phyloP scores from a whole-genome alignment of 1,284 basidiomycete genomes.

The Ceratobasidium sp. region DNA sequence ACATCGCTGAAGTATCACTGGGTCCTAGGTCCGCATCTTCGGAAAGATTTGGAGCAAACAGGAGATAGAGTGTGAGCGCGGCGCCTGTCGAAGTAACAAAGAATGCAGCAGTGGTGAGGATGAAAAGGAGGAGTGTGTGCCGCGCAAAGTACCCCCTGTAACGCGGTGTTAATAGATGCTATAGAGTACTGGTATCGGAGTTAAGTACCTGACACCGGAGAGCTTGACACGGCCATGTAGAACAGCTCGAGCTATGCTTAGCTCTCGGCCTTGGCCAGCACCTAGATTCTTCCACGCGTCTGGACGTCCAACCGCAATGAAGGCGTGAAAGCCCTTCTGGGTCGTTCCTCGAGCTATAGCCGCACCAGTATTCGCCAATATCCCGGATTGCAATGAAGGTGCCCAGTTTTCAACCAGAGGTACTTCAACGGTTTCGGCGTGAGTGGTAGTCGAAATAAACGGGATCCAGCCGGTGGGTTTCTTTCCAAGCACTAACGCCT shows the following conservation, averaged over 20 bases:
- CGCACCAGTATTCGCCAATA: conserved; percentile 1
- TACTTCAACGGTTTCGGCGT: conserved; percentile 14
- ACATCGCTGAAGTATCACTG: background rate
- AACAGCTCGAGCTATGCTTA: conserved; percentile 28
- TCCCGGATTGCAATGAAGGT: conserved; percentile 18
- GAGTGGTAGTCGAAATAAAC: background rate
- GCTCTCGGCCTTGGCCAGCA: conserved; percentile 22
- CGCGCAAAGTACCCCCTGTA: conserved; percentile 37
- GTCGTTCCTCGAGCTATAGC: conserved; percentile 36
- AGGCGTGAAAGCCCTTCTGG: conserved; percentile 34
- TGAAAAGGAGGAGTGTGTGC: conserved; percentile 25
- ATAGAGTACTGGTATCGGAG: no score
- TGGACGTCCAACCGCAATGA: conserved; percentile 25
- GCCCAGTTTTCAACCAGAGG: conserved; percentile 30
- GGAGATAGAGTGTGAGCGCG: conserved; percentile 26
- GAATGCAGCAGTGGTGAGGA: conserved; percentile 26
- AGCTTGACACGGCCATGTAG: conserved; percentile 37
- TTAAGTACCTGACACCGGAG: conserved; percentile 14
- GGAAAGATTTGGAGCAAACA: conserved; percentile 34
- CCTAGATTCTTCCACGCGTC: conserved; percentile 38
- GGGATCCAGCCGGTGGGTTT: conserved; percentile 14
- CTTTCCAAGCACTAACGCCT: conserved; percentile 28
- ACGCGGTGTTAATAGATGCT: no score
- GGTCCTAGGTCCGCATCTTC: background rate
- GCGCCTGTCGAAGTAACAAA: conserved; percentile 29